These are phyloP conservation scores for Syzygium syzygioides DNA, from an alignment of 441 rosid species.

Conservation along the genomic window DNA sequence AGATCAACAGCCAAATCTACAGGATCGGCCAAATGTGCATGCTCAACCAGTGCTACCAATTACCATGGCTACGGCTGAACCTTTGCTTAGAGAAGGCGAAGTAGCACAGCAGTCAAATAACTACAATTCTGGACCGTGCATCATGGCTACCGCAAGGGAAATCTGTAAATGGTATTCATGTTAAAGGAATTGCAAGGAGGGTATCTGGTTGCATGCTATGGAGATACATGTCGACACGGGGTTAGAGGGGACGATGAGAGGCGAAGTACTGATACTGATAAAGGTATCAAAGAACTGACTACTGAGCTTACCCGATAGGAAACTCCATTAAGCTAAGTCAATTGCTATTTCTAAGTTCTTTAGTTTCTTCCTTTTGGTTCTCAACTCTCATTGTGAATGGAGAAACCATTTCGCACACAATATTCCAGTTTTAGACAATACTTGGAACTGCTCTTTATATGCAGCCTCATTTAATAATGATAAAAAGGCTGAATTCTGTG, in stretches of 20 bases:
- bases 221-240: not conserved
- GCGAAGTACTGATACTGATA: not conserved
- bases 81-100: not conserved
- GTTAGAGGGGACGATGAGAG: not conserved
- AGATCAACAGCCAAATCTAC: not conserved
- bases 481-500: not conserved
- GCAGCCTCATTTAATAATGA: not conserved
- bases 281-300: not conserved
- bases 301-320: not conserved
- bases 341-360: not conserved
- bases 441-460: not conserved
- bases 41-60: not conserved
- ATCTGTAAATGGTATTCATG: not conserved
- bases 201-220: not conserved
- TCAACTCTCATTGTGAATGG: not conserved
- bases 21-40: not conserved
- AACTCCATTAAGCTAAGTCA: not conserved
- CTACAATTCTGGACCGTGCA: not conserved
- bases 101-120: fast-evolving
- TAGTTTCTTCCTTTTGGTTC: too few relatives aligned
- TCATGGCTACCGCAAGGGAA: not conserved
- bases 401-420: not conserved
- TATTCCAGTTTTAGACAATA: not conserved
- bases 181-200: not conserved
- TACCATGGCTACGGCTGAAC: not conserved